Percentiles rank a stretch among this genome's conserved stretches.
These are phyloP conservation scores for Mycena albidolilacea DNA, from an alignment of 768 basidiomycete genomes.

Conservation along the genomic window DNA sequence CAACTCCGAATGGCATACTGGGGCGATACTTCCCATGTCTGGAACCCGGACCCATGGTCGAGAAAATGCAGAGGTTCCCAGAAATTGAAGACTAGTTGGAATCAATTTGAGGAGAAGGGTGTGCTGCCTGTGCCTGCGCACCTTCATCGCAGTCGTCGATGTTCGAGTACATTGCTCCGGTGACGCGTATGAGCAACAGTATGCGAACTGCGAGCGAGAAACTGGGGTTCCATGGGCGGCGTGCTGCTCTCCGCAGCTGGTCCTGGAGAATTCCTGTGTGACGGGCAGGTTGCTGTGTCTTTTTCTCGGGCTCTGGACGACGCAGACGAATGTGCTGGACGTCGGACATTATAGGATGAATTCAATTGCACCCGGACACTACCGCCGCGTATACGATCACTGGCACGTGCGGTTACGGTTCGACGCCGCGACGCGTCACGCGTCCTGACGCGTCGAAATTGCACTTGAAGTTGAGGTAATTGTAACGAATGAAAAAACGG, in stretches of 20 bases:
- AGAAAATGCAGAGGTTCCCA: conserved; percentile 98
- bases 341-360: not conserved
- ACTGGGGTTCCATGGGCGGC: conserved; percentile 88
- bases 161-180: conserved; percentile 94
- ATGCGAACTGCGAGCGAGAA: conserved; percentile 89
- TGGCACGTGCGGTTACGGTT: no score
- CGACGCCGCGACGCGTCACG: no score
- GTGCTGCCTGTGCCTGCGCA: conserved; percentile 44
- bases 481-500: no score
- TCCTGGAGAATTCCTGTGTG: conserved; percentile 86
- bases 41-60: conserved; percentile 89
- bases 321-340: conserved; percentile 58
- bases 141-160: conserved; percentile 99
- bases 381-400: no score
- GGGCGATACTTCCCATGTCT: conserved; percentile 98
- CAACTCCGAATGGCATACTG: conserved; percentile 94
- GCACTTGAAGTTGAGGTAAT: no score
- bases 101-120: conserved; percentile 23
- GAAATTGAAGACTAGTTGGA: conserved; percentile 90
- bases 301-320: conserved; percentile 52
- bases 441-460: no score
- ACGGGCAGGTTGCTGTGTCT: conserved; percentile 53
- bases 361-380: no score
- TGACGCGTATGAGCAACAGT: conserved; percentile 83
- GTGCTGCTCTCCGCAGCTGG: conserved; percentile 80